Base-by-base conservation (phyloP, 2,329 filamentous ascomycete genomes). In the Purpureocillium lavendulum region DNA sequence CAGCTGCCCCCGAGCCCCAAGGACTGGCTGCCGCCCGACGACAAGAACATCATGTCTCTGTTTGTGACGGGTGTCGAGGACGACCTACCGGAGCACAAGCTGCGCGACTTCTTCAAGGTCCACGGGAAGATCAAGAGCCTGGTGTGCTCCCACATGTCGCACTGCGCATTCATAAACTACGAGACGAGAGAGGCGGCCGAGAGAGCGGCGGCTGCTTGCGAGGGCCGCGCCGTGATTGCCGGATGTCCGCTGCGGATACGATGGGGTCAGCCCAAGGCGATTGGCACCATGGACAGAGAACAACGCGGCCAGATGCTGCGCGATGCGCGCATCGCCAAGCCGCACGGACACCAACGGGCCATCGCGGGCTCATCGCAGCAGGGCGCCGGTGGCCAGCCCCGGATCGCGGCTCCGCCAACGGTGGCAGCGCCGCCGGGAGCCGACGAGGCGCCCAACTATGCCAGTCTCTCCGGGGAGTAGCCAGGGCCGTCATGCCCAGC, bases 151-250 rank as follows among this genome's bases (percentile, higher is more conserved):
- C 92, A 98, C 65, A 88, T 94, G 68, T 90, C 90, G 13, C 92
- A 97, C 57, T 97, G 89, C 60, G 92, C 92, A 1, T 98, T 97
- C 57, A 72, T 98, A 64, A 98, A 98, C 65, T 98, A 87, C 59
- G 80, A 88, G 50, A 86, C 83, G 3, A 77, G 92, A 41, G 80
- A 87, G 45, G 83, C 77, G 1, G 92, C 94, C 0, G 92, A 98
- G 64, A 80, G 75, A 42, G 94, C 94, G 0, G 87, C 92, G 0
- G 78, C 79, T 28, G 78, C 85, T 15, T 90, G 87, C 50, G 84
- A 95, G 59, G 92, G 94, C 6, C 84, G 84, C 45, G 87, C 88
- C 0, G 78, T 97, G 7, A 86, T 98, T 52, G 82, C 88, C 29
- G 92, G 92, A 3, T 96, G 90, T 52, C 92, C 92, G 0, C 63